Evolutionary conservation across 2,329 filamentous ascomycete species (phyloP), one percentile per base, ranked within the genome.

Genomic region (Shiraia sp.): DNA sequence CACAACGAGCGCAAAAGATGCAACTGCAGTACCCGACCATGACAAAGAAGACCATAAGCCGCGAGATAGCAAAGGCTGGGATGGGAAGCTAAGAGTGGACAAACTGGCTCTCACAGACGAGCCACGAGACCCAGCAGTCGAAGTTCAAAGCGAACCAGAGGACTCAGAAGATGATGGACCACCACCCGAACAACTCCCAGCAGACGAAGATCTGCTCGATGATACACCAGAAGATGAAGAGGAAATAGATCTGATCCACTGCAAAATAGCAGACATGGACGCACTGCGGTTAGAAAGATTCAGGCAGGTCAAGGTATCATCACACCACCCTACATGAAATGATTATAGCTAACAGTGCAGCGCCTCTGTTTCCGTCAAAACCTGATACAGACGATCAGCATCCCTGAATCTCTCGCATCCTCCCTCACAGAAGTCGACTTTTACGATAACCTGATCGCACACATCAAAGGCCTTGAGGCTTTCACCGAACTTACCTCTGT

Each of bases 361-460:
- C 78, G 87, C 60, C 75, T 99, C 56, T 96, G 92, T 66, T 84
- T 99, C 14, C 90, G 93, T 34, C 92, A 99, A 68, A 99, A 99
- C 69, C 81, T 82, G 55, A 93, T 99, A 65, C 79, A 87, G 51
- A 76, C 83, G 34, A 88, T 97, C 67, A 83, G 90, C 22, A 84
- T 92, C 7, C 83, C 96, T 4, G 75, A 79, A 3, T 71, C 71
- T 25, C 72, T 95, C 38, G 83, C 82, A 24, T 65, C 74, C 2
- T 88, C 83, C 1, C 75, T 99, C 28, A 74, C 82, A 60, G 93
- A 99, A 46, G 80, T 99, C 36, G 93, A 99, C 61, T 80, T 99
- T 45, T 99, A 99, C 75, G 93, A 99, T 73, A 99, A 99, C 70
- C 79, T 95, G 13, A 90, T 99, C 58, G 82, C 84, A 9, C 90